phyloP scores from a whole-genome alignment of 2,329 filamentous ascomycete genomes.

The Leptographium lundbergii region DNA sequence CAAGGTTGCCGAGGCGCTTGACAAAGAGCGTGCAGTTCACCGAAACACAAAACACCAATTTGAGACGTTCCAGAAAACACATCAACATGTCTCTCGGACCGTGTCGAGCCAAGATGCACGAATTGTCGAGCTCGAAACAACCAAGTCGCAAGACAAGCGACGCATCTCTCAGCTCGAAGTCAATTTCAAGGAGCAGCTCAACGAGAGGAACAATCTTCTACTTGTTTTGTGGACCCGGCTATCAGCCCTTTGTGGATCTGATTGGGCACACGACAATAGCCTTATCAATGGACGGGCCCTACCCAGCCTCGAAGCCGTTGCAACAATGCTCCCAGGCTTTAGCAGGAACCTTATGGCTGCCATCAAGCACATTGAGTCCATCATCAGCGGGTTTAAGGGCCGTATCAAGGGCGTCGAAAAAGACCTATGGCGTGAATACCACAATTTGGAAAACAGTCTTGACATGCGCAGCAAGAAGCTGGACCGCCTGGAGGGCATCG shows the following conservation, averaged over 20 bases:
- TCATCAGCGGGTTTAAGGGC: conserved; percentile 64
- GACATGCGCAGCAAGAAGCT: conserved; percentile 73
- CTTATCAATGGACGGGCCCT: conserved; percentile 76
- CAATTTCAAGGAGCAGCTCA: conserved; percentile 73
- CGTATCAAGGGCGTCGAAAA: conserved; percentile 79
- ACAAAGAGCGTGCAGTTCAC: conserved; percentile 77
- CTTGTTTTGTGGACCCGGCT: conserved; percentile 84
- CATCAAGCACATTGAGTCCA: conserved; percentile 72
- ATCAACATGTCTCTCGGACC: conserved; percentile 75
- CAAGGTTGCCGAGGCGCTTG: conserved; percentile 74
- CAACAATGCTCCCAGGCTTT: conserved; percentile 75
- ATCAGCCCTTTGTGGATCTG: conserved; percentile 71
- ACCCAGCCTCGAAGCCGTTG: conserved; percentile 74
- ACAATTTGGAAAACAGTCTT: conserved; percentile 68
- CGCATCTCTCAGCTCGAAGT: conserved; percentile 65
- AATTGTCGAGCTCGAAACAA: conserved; percentile 75
- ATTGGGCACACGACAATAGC: conserved; percentile 84
- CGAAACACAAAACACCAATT: conserved; percentile 79
- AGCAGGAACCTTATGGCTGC: conserved; percentile 80
- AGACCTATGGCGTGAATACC: conserved; percentile 83
- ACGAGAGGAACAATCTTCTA: conserved; percentile 78
- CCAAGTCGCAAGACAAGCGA: conserved; percentile 63
- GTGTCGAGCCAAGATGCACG: conserved; percentile 75
- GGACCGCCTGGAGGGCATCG: conserved; percentile 71
- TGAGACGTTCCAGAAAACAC: conserved; percentile 77